Evolutionary conservation across 331 rosid genomes (phyloP), one percentile per base, ranked within the genome.

Genomic region (Stylosanthes scabra): DNA sequence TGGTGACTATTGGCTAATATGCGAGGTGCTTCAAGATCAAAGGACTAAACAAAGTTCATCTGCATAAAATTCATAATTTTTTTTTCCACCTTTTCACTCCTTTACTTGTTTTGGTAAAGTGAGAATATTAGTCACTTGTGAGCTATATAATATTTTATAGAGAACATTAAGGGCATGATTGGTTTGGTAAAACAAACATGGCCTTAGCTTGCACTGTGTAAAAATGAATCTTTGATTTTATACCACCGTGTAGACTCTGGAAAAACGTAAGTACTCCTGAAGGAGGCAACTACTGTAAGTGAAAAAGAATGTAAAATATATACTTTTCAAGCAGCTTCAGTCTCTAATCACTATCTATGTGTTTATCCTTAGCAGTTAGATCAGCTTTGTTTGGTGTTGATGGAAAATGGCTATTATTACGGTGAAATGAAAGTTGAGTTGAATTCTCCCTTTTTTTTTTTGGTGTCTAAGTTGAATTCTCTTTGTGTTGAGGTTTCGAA

Each of bases 181-280:
- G 46, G 46, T 41, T 41, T 41, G 46, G 8, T 9, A 41, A 41
- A 41, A 8, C 46, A 41, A 41, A 7, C 10, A 41, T 7, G 46
- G 10, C 46, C 46, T 41, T 41, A 41, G 83, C 59, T 76, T 74
- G 86, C 71, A 59, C 80, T 70, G 55, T 64, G 60, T 74, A 66
- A 63, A 11, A 11, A 62, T 67, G 72, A 76, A 72, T 66, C 73
- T 63, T 52, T 72, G 40, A 63, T 76, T 54, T 54, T 45, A 74
- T 65, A 68, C 71, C 78, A 64, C 83, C 83, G 64, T 78, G 78
- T 83, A 31, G 37, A 31, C 37, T 31, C 5, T 31, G 37, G 3
- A 31, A 81, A 83, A 81, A 83, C 79, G 81, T 86, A 84, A 81
- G 84, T 79, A 86, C 88, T 76, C 82, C 79, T 57, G 69, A 79